These are phyloP conservation scores for Trametes gibbosa DNA, from an alignment of 768 basidiomycete species.

Conservation along the genomic window DNA sequence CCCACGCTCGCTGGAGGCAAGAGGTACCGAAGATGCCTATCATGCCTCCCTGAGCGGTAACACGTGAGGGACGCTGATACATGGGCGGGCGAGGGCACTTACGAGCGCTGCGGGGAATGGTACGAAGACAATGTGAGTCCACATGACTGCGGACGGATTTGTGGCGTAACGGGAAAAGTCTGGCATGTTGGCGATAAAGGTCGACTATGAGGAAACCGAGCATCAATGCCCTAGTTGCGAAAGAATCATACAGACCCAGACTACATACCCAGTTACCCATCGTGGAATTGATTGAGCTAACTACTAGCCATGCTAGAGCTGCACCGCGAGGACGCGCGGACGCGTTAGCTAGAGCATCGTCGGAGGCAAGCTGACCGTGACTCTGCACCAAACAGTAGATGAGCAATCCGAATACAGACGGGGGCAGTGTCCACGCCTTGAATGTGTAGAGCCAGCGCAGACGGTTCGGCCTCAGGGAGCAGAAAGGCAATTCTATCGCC, in stretches of 20 bases:
- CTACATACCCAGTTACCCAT: slow-evolving; percentile 22
- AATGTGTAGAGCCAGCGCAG: slow-evolving; percentile 20
- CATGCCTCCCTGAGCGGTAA: slow-evolving; percentile 15
- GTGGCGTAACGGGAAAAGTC: slow-evolving; percentile 21
- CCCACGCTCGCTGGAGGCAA: slow-evolving; percentile 19
- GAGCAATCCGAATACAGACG: slow-evolving; percentile 18
- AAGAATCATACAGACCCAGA: too few species aligned
- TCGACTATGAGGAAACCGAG: slow-evolving; percentile 7
- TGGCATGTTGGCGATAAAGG: slow-evolving; percentile 23
- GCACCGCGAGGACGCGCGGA: slow-evolving; percentile 12
- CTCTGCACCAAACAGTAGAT: slow-evolving; percentile 22
- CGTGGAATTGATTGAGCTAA: slow-evolving; percentile 19
- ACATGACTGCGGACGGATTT: slow-evolving; percentile 13
- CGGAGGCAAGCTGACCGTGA: slow-evolving; percentile 9
- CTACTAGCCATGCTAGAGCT: slow-evolving; percentile 15
- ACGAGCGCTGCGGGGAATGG: slow-evolving; percentile 21
- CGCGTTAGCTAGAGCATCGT: not conserved
- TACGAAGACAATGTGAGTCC: slow-evolving; percentile 21
- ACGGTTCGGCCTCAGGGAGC: slow-evolving; percentile 16
- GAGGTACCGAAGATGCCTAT: slow-evolving; percentile 22
- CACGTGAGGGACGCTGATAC: not conserved
- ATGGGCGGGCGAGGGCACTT: not conserved
- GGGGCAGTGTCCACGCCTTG: slow-evolving; percentile 20
- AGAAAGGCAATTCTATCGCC: slow-evolving; percentile 19
- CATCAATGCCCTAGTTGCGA: too few species aligned